These are phyloP conservation scores for Ricinus communis DNA, from an alignment of 345 rosid genomes.

Conservation along the genomic window DNA sequence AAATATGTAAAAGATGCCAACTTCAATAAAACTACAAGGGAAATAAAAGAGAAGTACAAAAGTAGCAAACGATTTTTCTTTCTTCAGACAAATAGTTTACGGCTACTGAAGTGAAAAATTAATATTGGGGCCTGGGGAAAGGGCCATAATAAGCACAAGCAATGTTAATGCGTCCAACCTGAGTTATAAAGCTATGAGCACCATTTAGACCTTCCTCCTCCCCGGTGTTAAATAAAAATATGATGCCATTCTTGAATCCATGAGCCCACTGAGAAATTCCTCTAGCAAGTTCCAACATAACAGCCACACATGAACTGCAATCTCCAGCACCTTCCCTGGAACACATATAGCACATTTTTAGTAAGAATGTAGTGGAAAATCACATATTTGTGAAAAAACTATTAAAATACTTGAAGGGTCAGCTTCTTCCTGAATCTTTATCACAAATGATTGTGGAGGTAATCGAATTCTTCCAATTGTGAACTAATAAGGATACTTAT, in stretches of 20 bases:
- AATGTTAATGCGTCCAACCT: slow-evolving; percentile 45
- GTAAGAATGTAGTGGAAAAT: not conserved
- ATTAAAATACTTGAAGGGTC: not conserved
- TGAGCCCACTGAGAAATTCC: slow-evolving; percentile 93
- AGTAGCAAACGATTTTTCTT: not conserved
- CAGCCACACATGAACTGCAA: slow-evolving; percentile 93
- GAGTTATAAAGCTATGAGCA: slow-evolving; percentile 97
- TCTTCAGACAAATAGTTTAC: not conserved
- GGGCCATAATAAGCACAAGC: not conserved
- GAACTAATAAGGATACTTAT: not conserved
- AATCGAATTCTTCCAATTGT: not conserved
- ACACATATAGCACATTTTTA: slow-evolving; percentile 20
- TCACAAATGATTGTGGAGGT: not conserved
- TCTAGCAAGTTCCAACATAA: slow-evolving; percentile 95
- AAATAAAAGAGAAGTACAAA: not conserved
- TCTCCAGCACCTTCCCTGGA: slow-evolving; percentile 97
- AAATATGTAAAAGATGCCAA: not conserved
- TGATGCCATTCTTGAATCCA: slow-evolving; percentile 79
- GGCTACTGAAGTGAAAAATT: not conserved
- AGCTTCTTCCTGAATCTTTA: not conserved
- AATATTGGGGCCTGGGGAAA: not conserved
- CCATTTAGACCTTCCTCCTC: slow-evolving; percentile 97
- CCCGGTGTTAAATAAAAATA: slow-evolving; percentile 89
- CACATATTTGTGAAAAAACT: not conserved
- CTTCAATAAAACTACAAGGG: not conserved